Evolutionary conservation across 2,329 filamentous ascomycete species (phyloP), one percentile per base, ranked within the genome.

Genomic region (Ploettnerulaceae sp.): DNA sequence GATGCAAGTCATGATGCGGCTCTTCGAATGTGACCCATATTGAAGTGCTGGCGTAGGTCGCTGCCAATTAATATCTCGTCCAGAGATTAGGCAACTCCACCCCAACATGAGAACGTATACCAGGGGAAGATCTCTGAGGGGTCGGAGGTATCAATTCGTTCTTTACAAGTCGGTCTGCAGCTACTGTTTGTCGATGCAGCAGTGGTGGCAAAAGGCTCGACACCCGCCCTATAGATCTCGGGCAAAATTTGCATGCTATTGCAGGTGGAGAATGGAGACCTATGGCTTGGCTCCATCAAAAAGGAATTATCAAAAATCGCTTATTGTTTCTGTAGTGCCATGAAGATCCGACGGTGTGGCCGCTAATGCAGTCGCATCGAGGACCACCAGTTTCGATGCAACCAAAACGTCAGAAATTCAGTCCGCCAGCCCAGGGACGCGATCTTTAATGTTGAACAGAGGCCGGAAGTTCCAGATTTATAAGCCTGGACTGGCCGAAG

Each of bases 21-120:
- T 81, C 77, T 81, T 73, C 59, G 64, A 55, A 76, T 79, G 77
- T 77, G 77, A 79, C 77, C 78, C 77, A 79, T 80, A 71, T 64
- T 86, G 87, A 89, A 94, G 89, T 85, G 88, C 76, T 94, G 89
- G 88, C 88, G 83, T 82, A 73, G 75, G 75, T 84, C 76, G 75
- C 81, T 78, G 78, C 86, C 86, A 91, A 83, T 90, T 81, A 76
- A 82, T 79, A 73, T 74, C 76, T 70, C 68, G 24, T 71, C 72
- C 71, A 74, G 72, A 75, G 71, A 75, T 75, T 77, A 79, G 61
- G 68, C 72, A 75, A 73, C 75, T 79, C 78, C 77, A 81, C 77
- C 68, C 67, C 69, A 67, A 70, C 71, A 74, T 63, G 56, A 57
- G 59, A 60, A 59, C 57, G 59, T 59, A 63, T 61, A 56, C 50